Conservation (phyloP, 306 rosid species). For the Arachis hypogaea region DNA sequence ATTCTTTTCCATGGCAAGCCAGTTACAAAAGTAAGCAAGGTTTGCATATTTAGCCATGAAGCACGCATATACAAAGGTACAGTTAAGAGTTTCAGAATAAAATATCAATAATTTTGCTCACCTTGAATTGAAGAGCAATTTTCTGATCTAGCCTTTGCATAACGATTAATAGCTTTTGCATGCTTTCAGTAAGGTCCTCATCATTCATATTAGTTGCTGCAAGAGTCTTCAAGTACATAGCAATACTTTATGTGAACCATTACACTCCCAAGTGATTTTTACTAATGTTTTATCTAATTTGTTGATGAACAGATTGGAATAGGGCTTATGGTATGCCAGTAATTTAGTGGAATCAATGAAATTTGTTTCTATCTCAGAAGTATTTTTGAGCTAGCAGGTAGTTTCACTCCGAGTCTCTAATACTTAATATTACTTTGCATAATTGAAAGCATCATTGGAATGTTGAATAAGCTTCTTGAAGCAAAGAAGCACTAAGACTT, state of each 20-base stretch:
- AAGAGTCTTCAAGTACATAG: constrained; percentile 67
- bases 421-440: constrained; percentile 7
- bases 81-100: constrained; percentile 23
- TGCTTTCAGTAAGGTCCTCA: constrained; percentile 86
- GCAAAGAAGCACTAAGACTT: constrained; percentile 22
- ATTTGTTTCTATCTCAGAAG: constrained; percentile 72
- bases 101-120: constrained; percentile 31
- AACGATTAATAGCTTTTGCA: constrained; percentile 93
- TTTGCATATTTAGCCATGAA: constrained; percentile 8
- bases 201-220: constrained; percentile 91
- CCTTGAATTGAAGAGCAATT: constrained; percentile 90
- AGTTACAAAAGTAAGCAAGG: constrained; percentile 1
- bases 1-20: constrained; percentile 13
- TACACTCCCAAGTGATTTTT: too few species aligned
- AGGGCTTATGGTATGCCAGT: constrained; percentile 73
- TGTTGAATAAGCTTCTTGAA: background rate
- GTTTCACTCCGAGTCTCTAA: constrained; percentile 19
- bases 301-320: constrained; percentile 67
- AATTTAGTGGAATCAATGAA: constrained; percentile 49
- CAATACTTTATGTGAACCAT: constrained; percentile 14
- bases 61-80: background rate
- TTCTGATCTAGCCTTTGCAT: constrained; percentile 95
- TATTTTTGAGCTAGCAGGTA: constrained; percentile 88
- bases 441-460: too few species aligned
- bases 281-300: background rate